Evolutionary conservation across 768 basidiomycete genomes (phyloP).

Genomic region (Naganishia onofrii): DNA sequence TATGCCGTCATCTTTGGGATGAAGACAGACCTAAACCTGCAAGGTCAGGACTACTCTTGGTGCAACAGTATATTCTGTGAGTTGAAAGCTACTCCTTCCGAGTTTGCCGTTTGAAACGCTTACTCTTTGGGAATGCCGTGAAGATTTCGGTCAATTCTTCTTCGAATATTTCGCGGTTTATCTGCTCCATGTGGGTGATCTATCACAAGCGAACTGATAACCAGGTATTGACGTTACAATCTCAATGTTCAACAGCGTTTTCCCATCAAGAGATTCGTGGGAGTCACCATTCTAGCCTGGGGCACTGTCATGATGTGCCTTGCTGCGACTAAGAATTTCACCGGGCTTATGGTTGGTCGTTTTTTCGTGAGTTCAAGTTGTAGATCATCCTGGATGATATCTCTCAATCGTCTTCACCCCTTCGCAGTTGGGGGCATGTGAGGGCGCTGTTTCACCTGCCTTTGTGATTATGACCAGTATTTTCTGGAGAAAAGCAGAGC

Average conservation of each 20-base stretch:
- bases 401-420: too few relatives aligned
- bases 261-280: conserved; percentile 15
- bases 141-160: conserved; percentile 25
- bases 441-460: conserved; percentile 12
- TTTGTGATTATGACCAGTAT: conserved; percentile 26
- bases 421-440: background rate
- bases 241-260: background rate
- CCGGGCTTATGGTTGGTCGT: background rate
- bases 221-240: background rate
- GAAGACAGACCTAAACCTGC: conserved; percentile 22
- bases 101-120: background rate
- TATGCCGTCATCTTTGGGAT: conserved; percentile 32
- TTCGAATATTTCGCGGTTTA: conserved; percentile 11
- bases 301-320: conserved; percentile 20
- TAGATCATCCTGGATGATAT: too few relatives aligned
- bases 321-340: conserved; percentile 15
- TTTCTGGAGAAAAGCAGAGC: conserved; percentile 38
- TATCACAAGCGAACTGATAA: background rate
- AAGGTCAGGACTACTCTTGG: conserved; percentile 27
- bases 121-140: background rate
- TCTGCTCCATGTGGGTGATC: conserved; percentile 7
- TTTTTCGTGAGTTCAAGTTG: conserved; percentile 7
- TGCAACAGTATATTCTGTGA: conserved; percentile 25
- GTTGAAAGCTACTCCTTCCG: background rate
- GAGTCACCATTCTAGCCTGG: conserved; percentile 12